Base-by-base conservation (phyloP, 106 monocot species). In the Dioscorea alata region DNA sequence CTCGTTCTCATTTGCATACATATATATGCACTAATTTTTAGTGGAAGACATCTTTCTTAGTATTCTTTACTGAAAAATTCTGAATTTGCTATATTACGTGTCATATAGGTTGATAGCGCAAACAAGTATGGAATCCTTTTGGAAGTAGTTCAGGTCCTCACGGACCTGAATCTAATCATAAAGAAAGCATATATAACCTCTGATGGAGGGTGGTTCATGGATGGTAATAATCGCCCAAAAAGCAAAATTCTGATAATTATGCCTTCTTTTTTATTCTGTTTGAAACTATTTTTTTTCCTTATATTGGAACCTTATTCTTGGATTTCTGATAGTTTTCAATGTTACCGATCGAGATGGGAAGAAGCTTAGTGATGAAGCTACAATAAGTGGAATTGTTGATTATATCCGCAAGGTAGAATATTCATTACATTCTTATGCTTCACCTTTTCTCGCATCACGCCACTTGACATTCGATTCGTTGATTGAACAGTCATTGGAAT, bases 141-240 rank as follows among this genome's bases (percentile, higher is more conserved):
- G n/a, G 72, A 73, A 54, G 73, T 79, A 13, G 57, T 79, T 33
- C 79, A 79, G 18, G 61, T 69, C 32, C 73, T 79, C 73, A 73
- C 79, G 42, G 73, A 79, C 57, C 63, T 79, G n/a, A 69, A 74
- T 50, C 79, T 79, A 16, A 51, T 79, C 24, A 54, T 79, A 9
- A 79, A 33, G 23, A 79, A 74, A 61, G 79, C 79, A 6, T 69
- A 79, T 57, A 73, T 79, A 24, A 60, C 73, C 10, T 79, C 67
- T 17, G 79, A 79, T 69, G 79, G 79, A 1, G 67, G 69, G 16
- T 79, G 79, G 79, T 73, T 69, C 73, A 79, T 79, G 79, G 79
- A 79, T 63, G 79, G 79, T 79, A 49, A 66, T 50, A 13, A 21
- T 32, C 14, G 42, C 18, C 42, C 10, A 42, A 3, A 10, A 42